phyloP scores from a whole-genome alignment of 306 rosid genomes.

The Acmispon strigosus region DNA sequence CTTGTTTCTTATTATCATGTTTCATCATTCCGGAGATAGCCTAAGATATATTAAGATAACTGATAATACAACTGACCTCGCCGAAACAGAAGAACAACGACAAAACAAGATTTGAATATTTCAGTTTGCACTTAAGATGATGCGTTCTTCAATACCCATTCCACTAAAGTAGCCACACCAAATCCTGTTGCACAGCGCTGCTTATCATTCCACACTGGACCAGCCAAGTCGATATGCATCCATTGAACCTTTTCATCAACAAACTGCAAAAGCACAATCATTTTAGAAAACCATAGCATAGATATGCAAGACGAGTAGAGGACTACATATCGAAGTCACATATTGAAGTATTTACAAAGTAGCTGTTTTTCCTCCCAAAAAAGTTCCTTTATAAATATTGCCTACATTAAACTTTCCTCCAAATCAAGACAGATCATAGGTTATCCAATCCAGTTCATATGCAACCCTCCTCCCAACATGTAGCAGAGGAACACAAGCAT shows the following conservation, averaged over 20 bases:
- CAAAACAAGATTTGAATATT: neutral
- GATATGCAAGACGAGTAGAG: neutral
- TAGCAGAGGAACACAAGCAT: neutral
- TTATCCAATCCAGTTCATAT: neutral
- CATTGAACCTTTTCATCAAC: constrained; percentile 93
- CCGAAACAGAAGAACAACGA: neutral
- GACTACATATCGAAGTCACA: neutral
- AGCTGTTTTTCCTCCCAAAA: neutral
- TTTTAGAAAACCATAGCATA: constrained; percentile 6
- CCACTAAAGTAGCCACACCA: constrained; percentile 74
- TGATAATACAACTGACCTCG: neutral
- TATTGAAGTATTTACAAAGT: too few relatives aligned
- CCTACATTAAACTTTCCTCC: neutral
- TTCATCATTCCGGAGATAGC: too few relatives aligned
- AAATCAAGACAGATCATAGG: neutral
- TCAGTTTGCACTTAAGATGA: constrained; percentile 33
- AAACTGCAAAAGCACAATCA: constrained; percentile 50
- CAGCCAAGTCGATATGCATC: constrained; percentile 94
- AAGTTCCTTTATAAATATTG: neutral
- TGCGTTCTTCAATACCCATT: constrained; percentile 82
- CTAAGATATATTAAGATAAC: neutral
- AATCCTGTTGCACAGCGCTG: constrained; percentile 75
- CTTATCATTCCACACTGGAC: constrained; percentile 79
- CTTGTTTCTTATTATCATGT: too few relatives aligned
- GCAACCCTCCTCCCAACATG: neutral